These are phyloP conservation scores for Psilocybe cubensis DNA, from an alignment of 768 basidiomycete species.

Conservation along the genomic window DNA sequence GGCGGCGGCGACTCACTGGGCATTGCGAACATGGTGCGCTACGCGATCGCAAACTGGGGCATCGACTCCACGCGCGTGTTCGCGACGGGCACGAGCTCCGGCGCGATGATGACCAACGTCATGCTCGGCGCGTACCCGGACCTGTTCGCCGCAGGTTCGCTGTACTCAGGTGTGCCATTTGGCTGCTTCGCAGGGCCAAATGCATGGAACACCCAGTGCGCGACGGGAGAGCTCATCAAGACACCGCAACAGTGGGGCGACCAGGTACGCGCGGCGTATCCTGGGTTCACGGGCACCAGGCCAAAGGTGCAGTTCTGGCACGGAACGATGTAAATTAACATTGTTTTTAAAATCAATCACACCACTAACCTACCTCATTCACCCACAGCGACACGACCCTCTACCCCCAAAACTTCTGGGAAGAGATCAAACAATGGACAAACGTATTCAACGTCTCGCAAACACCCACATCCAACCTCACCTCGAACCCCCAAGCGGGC, in stretches of 20 bases:
- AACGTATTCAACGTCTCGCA: constrained; percentile 50
- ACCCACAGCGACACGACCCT: constrained; percentile 49
- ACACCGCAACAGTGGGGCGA: constrained; percentile 55
- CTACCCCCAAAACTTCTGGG: constrained; percentile 52
- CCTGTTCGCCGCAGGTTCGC: constrained; percentile 50
- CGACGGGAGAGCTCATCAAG: constrained; percentile 43
- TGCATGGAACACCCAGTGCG: constrained; percentile 50
- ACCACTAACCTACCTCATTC: not conserved
- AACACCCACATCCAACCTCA: constrained; percentile 45
- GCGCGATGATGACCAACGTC: constrained; percentile 66
- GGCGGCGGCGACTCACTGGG: constrained; percentile 57
- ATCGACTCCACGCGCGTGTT: constrained; percentile 51
- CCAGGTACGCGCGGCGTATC: constrained; percentile 47
- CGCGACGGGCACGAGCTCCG: constrained; percentile 56
- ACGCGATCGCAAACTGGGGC: constrained; percentile 48
- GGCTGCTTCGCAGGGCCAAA: constrained; percentile 55
- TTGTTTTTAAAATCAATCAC: not conserved
- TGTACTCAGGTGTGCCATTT: constrained; percentile 55
- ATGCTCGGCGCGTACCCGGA: constrained; percentile 59
- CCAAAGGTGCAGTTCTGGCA: constrained; percentile 62
- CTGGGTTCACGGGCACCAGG: constrained; percentile 56
- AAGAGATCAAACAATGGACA: constrained; percentile 62
- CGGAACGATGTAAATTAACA: constrained; percentile 47
- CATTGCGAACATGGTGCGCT: constrained; percentile 49
- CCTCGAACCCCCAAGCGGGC: constrained; percentile 43